Conservation (phyloP, 176 grass and related monocot genomes). For the Tuctoria greenei region DNA sequence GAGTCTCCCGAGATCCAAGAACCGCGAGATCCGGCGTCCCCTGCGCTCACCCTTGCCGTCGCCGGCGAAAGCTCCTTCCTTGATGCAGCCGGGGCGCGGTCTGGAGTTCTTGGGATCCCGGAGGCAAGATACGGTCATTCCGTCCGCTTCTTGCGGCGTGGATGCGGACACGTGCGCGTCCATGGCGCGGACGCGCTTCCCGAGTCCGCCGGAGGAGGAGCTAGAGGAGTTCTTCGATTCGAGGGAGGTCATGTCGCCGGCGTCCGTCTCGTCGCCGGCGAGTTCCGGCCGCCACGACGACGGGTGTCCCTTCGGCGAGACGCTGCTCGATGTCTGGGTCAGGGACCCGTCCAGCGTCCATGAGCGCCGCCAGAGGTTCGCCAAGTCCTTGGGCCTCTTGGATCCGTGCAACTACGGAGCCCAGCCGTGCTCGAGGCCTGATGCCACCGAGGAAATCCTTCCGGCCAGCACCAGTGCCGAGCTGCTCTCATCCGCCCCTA, state of each 20-base stretch:
- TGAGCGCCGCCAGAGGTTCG: slow-evolving; percentile 58
- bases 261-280: slow-evolving; percentile 45
- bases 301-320: slow-evolving; percentile 17
- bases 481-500: not conserved
- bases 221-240: slow-evolving; percentile 83
- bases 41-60: not conserved
- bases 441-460: slow-evolving; percentile 35
- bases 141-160: not conserved
- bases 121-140: slow-evolving; percentile 7
- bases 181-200: slow-evolving; percentile 38
- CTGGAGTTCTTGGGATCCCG: not conserved
- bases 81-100: not conserved
- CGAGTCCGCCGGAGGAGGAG: slow-evolving; percentile 12
- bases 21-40: slow-evolving; percentile 35
- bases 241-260: slow-evolving; percentile 62
- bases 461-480: not conserved
- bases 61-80: slow-evolving; percentile 9
- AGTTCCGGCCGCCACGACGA: slow-evolving; percentile 35
- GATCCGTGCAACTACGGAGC: slow-evolving; percentile 5
- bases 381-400: slow-evolving; percentile 53
- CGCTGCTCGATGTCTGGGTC: slow-evolving; percentile 59
- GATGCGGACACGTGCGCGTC: not conserved
- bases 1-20: slow-evolving; percentile 32
- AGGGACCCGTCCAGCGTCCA: slow-evolving; percentile 49
- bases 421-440: slow-evolving; percentile 7